Conservation (phyloP, 2,329 filamentous ascomycete genomes). For the Tolypocladium album region DNA sequence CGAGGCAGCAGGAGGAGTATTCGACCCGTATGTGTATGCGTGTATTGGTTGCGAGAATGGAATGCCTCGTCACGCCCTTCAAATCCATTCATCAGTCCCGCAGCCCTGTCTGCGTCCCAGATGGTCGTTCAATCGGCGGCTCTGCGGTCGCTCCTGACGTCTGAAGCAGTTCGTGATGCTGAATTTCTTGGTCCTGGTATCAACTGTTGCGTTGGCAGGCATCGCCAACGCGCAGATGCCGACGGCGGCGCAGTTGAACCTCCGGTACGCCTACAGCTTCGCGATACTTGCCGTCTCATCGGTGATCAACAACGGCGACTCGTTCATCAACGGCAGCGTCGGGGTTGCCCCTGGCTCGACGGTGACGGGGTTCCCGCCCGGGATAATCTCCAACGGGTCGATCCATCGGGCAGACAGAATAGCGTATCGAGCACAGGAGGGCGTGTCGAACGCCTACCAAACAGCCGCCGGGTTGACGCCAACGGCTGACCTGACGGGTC, state of each 20-base stretch:
- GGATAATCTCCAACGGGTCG: not conserved
- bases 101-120: not conserved
- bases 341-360: not conserved
- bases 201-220: not conserved
- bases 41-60: not conserved
- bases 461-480: not conserved
- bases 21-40: not conserved
- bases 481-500: not conserved
- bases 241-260: too few species aligned
- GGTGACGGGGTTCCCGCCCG: not conserved
- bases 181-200: not conserved
- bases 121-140: not conserved
- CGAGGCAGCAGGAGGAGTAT: not conserved
- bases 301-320: not conserved
- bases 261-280: not conserved
- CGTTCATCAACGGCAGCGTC: not conserved
- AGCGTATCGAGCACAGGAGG: not conserved
- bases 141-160: not conserved
- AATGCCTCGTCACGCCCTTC: not conserved
- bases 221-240: not conserved
- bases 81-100: not conserved
- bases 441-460: not conserved
- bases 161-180: not conserved
- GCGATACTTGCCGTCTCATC: not conserved
- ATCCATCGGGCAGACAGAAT: not conserved